Evolutionary conservation across 306 rosid species (phyloP).

Genomic region (Comarum palustre): DNA sequence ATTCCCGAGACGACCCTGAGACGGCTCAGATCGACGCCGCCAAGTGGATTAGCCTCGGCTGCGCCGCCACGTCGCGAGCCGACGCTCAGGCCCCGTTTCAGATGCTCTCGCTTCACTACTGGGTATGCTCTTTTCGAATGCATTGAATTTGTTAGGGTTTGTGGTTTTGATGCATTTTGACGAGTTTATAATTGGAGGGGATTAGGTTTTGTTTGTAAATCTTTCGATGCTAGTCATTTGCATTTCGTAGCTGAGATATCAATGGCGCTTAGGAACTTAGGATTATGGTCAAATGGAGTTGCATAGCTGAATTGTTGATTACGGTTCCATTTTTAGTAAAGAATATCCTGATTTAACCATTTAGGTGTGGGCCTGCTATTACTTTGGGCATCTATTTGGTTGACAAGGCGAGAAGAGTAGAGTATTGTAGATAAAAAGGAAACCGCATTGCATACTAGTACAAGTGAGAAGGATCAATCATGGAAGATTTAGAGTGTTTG

Average conservation of each 20-base stretch:
- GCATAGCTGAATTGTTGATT: neutral
- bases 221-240: neutral
- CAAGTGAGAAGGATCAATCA: neutral
- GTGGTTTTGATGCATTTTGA: slow-evolving; percentile 1
- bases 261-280: neutral
- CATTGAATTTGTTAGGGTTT: slow-evolving; percentile 1
- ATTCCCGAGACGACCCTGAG: slow-evolving; percentile 62
- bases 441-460: neutral
- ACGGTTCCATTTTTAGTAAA: neutral
- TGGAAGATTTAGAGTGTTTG: neutral
- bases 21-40: slow-evolving; percentile 99
- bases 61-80: slow-evolving; percentile 49
- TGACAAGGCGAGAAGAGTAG: neutral
- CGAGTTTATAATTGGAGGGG: neutral
- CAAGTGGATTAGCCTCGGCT: slow-evolving; percentile 94
- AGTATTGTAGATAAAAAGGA: neutral
- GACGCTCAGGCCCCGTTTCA: slow-evolving; percentile 53
- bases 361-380: neutral
- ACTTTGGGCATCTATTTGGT: neutral
- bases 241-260: neutral
- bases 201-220: neutral
- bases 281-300: neutral
- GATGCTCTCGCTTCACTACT: slow-evolving; percentile 71
- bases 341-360: neutral
- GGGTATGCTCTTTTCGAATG: slow-evolving; percentile 41